Evolutionary conservation across 1,139 yeast species (phyloP).

Genomic region (Debaryomyces psychrophilus): DNA sequence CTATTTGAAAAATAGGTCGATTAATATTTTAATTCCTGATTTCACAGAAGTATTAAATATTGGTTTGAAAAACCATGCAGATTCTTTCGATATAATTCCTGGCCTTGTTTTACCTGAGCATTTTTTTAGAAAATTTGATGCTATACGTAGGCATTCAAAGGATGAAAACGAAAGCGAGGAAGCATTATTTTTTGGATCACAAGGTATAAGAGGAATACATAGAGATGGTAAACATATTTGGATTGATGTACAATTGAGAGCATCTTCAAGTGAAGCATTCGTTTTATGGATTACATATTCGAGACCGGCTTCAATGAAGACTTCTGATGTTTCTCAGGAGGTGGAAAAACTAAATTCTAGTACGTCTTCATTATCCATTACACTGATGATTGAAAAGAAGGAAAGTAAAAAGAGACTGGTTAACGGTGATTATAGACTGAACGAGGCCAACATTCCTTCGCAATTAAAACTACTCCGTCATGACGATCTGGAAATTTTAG

Average conservation of each 20-base stretch:
- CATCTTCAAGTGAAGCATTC: constrained; percentile 58
- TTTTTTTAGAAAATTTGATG: constrained; percentile 67
- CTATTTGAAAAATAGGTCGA: constrained; percentile 52
- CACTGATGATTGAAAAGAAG: constrained; percentile 9
- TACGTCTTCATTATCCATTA: constrained; percentile 25
- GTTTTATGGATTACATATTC: constrained; percentile 91
- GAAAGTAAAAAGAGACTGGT: constrained; percentile 19
- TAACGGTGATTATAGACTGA: constrained; percentile 14
- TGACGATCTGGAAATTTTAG: constrained; percentile 36
- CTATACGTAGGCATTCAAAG: constrained; percentile 25
- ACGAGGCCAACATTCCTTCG: constrained; percentile 50
- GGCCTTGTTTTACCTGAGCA: constrained; percentile 82
- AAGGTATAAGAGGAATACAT: constrained; percentile 70
- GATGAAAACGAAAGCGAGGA: constrained; percentile 30
- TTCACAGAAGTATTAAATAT: constrained; percentile 57
- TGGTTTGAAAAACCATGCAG: constrained; percentile 47
- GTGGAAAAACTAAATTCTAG: constrained; percentile 28
- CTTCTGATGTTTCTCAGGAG: constrained; percentile 25
- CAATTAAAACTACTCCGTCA: constrained; percentile 55
- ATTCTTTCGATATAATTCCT: constrained; percentile 46
- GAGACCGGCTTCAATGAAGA: constrained; percentile 35
- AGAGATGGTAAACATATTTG: constrained; percentile 65
- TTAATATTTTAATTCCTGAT: constrained; percentile 66
- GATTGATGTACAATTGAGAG: constrained; percentile 81
- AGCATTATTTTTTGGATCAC: constrained; percentile 57